These are phyloP conservation scores for Margaritispora aquatica DNA, from an alignment of 495 filamentous ascomycete genomes.

Conservation along the genomic window DNA sequence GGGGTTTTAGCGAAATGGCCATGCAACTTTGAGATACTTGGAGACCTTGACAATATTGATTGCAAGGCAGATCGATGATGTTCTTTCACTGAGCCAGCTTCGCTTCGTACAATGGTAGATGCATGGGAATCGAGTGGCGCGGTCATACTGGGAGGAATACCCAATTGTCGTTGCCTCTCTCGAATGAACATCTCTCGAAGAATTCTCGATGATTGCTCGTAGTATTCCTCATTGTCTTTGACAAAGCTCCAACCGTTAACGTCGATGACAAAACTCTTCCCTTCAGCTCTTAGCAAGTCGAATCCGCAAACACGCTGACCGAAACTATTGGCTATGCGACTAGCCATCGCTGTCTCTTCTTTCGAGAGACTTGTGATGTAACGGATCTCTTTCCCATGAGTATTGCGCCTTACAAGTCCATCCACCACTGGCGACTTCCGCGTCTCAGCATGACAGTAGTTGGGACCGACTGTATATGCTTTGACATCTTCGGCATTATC, in stretches of 20 bases:
- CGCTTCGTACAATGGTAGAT: constrained; percentile 9
- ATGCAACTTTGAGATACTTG: constrained; percentile 56
- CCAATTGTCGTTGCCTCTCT: constrained; percentile 57
- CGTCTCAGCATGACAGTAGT: constrained; percentile 95
- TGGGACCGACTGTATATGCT: constrained; percentile 91
- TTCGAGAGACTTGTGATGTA: constrained; percentile 81
- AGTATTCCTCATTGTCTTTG: constrained; percentile 98
- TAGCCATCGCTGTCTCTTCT: constrained; percentile 80
- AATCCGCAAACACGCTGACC: constrained; percentile 96
- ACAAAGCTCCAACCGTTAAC: constrained; percentile 99
- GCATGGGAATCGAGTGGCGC: constrained; percentile 2
- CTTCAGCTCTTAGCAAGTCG: constrained; percentile 76
- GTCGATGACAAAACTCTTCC: constrained; percentile 95
- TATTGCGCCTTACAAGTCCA: constrained; percentile 90
- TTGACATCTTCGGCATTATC: constrained; percentile 98
- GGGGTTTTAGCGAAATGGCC: constrained; percentile 30
- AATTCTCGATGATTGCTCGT: constrained; percentile 82
- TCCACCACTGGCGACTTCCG: constrained; percentile 96
- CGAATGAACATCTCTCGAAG: constrained; percentile 78
- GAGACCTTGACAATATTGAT: constrained; percentile 53
- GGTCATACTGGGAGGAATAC: constrained; percentile 20
- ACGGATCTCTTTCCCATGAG: constrained; percentile 92
- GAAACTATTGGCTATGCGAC: constrained; percentile 85
- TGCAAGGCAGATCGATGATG: constrained; percentile 31
- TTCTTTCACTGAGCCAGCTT: constrained; percentile 12